Base-by-base conservation (phyloP, 1,284 basidiomycete species). In the Porodaedalea pini region DNA sequence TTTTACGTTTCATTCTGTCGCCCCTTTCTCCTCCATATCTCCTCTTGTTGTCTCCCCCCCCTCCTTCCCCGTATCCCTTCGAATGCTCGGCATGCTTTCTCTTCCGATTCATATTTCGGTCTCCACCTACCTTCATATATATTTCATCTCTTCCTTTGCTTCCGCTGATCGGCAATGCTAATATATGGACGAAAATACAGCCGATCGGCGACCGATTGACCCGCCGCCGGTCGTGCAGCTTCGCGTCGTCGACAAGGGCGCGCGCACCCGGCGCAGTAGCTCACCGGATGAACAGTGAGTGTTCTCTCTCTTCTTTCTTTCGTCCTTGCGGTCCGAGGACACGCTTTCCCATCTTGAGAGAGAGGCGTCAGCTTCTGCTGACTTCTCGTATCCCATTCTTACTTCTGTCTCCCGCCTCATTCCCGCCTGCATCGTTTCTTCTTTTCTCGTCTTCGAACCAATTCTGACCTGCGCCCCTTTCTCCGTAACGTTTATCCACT, bases 201-300 rank as follows among this genome's bases (percentile, higher is more conserved):
- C 92, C 59, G 92, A 98, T 76, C 82, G 94, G 37, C 80, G 95
- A 29, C 94, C 95, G 2, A 93, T 98, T 68, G 94, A 98, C 76
- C 95, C 96, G 0, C 93, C 94, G 0, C 95, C 95, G 11, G 95
- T 98, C 70, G 86, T 98, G n/a, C 93, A 96, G 71, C 82, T 98
- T 5, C 86, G 90, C 54, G 91, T 98, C 56, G 80, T 92, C 64
- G 90, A 92, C 71, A 83, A 80, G 6, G 70, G 80, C n/a, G 73
- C 77, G 39, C 76, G 72, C 36, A 29, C 45, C n/a, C 45, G 45
- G 29, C 65, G 64, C 64, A 36, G 63, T 62, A 32, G 62, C 25
- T 51, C 58, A 8, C 49, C 62, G 27, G 47, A 51, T 47, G 31
- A 64, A 57, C 31, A 63, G 65, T 57, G 58, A 56, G 60, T 60